Evolutionary conservation across 2,329 filamentous ascomycete genomes (phyloP).

Genomic region (Venturia oleaginea): DNA sequence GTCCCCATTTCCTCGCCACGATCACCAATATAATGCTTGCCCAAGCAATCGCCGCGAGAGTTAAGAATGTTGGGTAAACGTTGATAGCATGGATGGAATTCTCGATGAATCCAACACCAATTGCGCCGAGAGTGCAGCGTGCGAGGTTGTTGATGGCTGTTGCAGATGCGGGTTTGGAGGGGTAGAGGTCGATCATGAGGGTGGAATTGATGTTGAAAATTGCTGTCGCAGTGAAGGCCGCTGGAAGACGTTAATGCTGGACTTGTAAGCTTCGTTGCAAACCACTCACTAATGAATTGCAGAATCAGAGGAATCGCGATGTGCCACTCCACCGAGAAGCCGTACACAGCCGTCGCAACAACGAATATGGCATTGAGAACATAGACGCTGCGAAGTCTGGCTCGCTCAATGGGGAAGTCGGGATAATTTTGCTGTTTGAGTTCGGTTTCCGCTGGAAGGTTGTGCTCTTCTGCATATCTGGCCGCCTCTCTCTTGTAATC

Average conservation of each 20-base stretch:
- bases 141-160: slow-evolving; percentile 12
- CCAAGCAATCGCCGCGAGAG: background rate
- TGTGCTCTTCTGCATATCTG: slow-evolving; percentile 25
- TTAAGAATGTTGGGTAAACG: background rate
- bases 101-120: slow-evolving; percentile 3
- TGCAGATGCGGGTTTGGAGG: background rate
- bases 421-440: slow-evolving; percentile 30
- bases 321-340: slow-evolving; percentile 24
- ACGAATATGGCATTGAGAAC: slow-evolving; percentile 33
- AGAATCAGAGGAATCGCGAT: slow-evolving; percentile 24
- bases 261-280: slow-evolving; percentile 20
- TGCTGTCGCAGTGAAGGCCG: slow-evolving; percentile 23
- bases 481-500: slow-evolving; percentile 28
- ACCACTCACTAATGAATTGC: slow-evolving; percentile 17
- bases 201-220: slow-evolving; percentile 49
- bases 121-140: slow-evolving; percentile 4
- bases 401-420: slow-evolving; percentile 35
- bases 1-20: background rate
- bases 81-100: background rate
- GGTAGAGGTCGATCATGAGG: slow-evolving; percentile 53
- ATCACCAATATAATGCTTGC: background rate
- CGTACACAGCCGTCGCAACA: slow-evolving; percentile 28
- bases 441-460: slow-evolving; percentile 23
- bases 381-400: slow-evolving; percentile 30
- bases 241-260: slow-evolving; percentile 22